Evolutionary conservation across 192 early-diverging fungal species (phyloP).

Genomic region (Backusella morwellensis): DNA sequence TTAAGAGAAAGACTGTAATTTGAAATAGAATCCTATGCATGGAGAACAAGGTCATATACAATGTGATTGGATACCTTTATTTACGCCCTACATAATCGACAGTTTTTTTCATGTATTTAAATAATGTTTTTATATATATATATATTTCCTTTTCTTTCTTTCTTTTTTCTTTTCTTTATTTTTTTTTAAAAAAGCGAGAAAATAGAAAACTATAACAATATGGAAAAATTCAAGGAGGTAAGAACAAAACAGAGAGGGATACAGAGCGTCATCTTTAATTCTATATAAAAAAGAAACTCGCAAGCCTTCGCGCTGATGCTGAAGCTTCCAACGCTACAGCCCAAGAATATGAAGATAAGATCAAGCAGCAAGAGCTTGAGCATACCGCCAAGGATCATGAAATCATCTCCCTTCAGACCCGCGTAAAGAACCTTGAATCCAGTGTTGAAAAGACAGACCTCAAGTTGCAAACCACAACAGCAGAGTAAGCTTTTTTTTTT

Average conservation of each 20-base stretch:
- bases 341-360: conserved; percentile 60
- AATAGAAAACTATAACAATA: conserved; percentile 21
- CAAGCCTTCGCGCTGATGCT: conserved; percentile 61
- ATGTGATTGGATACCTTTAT: background rate
- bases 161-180: background rate
- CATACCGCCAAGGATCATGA: conserved; percentile 72
- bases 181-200: background rate
- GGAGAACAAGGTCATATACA: background rate
- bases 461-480: conserved; percentile 46
- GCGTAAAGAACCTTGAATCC: conserved; percentile 44
- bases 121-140: background rate
- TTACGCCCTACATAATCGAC: background rate
- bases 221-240: conserved; percentile 68
- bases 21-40: background rate
- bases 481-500: conserved; percentile 58
- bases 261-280: background rate
- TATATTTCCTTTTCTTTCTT: background rate
- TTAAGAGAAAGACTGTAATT: no score
- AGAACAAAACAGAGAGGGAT: conserved; percentile 11
- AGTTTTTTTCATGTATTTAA: background rate
- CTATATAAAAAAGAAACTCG: conserved; percentile 54
- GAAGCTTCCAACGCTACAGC: conserved; percentile 60
- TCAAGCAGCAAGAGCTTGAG: conserved; percentile 61
- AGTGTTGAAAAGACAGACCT: conserved; percentile 43
- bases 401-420: conserved; percentile 65